Conservation (phyloP, 768 basidiomycete genomes). For the Gyrodon lividus region DNA sequence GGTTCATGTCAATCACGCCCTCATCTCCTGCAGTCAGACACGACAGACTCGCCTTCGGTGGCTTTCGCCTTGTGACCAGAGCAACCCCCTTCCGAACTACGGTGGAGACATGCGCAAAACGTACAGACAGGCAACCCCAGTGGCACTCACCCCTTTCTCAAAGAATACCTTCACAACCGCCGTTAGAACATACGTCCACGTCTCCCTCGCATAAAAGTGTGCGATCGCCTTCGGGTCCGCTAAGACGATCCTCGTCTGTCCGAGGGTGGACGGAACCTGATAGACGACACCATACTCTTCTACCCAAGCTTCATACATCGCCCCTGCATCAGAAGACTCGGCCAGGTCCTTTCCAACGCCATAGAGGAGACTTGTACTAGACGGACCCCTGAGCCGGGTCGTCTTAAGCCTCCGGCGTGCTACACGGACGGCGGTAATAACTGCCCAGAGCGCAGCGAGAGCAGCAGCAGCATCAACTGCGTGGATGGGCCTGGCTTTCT, state of each 20-base stretch:
- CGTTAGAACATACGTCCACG: conserved; percentile 34
- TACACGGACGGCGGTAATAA: conserved; percentile 7
- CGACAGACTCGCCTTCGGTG: conserved; percentile 37
- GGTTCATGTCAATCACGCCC: not conserved
- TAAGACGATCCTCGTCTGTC: conserved; percentile 35
- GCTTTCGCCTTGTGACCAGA: conserved; percentile 42
- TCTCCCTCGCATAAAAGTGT: conserved; percentile 51
- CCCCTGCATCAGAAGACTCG: conserved; percentile 25
- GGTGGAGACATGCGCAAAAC: not conserved
- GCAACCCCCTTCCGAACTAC: conserved; percentile 36
- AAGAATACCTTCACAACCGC: conserved; percentile 19
- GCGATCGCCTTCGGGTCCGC: conserved; percentile 50
- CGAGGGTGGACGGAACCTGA: conserved; percentile 38
- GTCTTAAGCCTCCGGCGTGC: conserved; percentile 11
- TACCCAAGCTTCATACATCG: conserved; percentile 47
- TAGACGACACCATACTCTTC: conserved; percentile 48
- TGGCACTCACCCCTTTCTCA: conserved; percentile 24
- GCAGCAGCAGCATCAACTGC: not conserved
- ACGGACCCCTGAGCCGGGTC: conserved; percentile 23
- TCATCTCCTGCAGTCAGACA: conserved; percentile 21
- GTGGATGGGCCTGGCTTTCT: not conserved
- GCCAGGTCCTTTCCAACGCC: conserved; percentile 8
- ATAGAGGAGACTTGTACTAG: conserved; percentile 16
- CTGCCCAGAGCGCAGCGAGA: not conserved
- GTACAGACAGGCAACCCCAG: not conserved